Percentiles rank a stretch among this genome's conserved stretches.
phyloP scores from a whole-genome alignment of 179 eudicot species.

The Nepenthes alata region DNA sequence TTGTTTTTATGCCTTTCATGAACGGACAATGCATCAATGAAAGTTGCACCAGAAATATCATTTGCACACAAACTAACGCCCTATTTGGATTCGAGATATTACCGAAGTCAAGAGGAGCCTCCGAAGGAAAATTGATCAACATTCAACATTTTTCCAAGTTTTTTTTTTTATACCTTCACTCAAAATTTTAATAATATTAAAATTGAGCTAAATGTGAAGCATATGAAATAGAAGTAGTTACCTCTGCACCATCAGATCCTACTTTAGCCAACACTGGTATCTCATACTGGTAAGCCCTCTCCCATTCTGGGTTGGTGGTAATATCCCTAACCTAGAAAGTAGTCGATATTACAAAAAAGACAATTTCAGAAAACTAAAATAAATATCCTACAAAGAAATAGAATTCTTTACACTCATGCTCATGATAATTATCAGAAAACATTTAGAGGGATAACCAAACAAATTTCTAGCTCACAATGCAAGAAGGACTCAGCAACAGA shows the following conservation, averaged over 20 bases:
- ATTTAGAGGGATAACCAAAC: too few relatives aligned
- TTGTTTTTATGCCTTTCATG: too few relatives aligned
- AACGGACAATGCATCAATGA: too few relatives aligned
- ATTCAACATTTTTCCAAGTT: too few relatives aligned
- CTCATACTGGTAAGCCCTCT: conserved; percentile 80
- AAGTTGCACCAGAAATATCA: too few relatives aligned
- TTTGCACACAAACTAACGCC: not conserved
- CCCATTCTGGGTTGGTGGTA: conserved; percentile 78
- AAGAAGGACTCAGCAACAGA: not conserved
- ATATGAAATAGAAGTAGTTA: conserved; percentile 9
- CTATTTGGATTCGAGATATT: not conserved
- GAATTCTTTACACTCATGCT: too few relatives aligned
- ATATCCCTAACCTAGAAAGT: conserved; percentile 60
- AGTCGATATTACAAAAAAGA: conserved; percentile 1
- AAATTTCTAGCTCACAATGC: too few relatives aligned
- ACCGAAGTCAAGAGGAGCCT: not conserved
- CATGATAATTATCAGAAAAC: too few relatives aligned
- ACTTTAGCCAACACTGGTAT: conserved; percentile 75
- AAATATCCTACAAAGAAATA: not conserved
- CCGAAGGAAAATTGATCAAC: too few relatives aligned
- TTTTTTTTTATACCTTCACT: too few relatives aligned
- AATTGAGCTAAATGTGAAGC: too few relatives aligned
- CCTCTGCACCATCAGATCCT: conserved; percentile 72
- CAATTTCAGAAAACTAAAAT: conserved; percentile 4
- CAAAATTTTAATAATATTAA: too few relatives aligned